phyloP scores from a whole-genome alignment of 2,329 filamentous ascomycete species.

The Esteya vermicola region DNA sequence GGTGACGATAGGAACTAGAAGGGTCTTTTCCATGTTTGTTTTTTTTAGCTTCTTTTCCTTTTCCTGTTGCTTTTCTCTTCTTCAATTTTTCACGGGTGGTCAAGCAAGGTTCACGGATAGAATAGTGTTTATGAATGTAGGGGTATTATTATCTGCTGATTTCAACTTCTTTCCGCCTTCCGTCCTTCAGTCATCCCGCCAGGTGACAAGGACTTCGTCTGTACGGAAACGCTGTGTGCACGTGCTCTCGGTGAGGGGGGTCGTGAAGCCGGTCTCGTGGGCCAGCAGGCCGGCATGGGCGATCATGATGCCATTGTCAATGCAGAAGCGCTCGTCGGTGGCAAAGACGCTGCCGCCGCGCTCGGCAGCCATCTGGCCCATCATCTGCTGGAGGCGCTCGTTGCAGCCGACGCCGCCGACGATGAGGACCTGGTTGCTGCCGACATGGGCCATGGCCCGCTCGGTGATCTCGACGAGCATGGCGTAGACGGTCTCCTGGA shows the following conservation, averaged over 20 bases:
- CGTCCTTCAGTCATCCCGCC: slow-evolving; percentile 43
- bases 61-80: neutral
- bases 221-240: slow-evolving; percentile 76
- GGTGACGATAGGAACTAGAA: slow-evolving; percentile 27
- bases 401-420: slow-evolving; percentile 96
- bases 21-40: too few relatives aligned
- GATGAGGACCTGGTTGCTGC: slow-evolving; percentile 77
- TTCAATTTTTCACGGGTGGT: slow-evolving; percentile 3
- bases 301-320: slow-evolving; percentile 99
- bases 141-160: neutral
- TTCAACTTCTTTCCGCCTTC: neutral
- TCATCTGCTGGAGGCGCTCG: slow-evolving; percentile 91
- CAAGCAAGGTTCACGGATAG: neutral
- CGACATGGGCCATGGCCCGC: slow-evolving; percentile 95
- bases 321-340: slow-evolving; percentile 94
- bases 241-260: slow-evolving; percentile 63
- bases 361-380: slow-evolving; percentile 87
- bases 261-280: slow-evolving; percentile 66
- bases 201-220: slow-evolving; percentile 67
- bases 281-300: slow-evolving; percentile 86
- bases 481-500: slow-evolving; percentile 90
- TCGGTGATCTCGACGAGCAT: slow-evolving; percentile 99
- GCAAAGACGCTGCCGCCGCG: slow-evolving; percentile 83
- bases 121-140: neutral
- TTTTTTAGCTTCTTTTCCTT: neutral